Base-by-base conservation (phyloP, 2,329 filamentous ascomycete genomes). In the Botrytis byssoidea region DNA sequence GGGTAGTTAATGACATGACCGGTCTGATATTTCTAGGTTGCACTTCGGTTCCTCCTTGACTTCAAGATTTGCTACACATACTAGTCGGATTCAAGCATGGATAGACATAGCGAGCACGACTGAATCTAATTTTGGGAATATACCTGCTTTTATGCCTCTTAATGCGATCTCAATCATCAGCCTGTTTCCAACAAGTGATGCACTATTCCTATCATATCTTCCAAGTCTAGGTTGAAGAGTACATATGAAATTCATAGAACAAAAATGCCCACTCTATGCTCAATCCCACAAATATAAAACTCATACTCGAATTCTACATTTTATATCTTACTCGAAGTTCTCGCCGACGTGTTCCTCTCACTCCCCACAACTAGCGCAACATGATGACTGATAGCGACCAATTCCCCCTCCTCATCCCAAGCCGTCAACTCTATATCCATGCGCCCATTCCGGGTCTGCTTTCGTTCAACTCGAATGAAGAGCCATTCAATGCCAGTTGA, bases 351-450 rank as follows among this genome's bases (percentile, higher is more conserved):
- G 82, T 94, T 94, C 77, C 91, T 88, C 78, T 86, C 86, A n/a
- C 88, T 85, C 74, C 85, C 85, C 64, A 94, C 78, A 44, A 91
- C 87, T 79, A 94, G 83, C 32, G 86, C 87, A 74, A 93, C 87
- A 81, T 94, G 92, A 77, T 90, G 87, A 79, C 89, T 91, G 75
- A 93, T 79, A 2, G 90, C 91, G 42, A 94, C 86, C 57, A 94
- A 78, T 64, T 93, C 89, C 0, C 89, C 90, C 2, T 82, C 79
- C 51, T 86, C 86, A 82, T 95, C 91, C 80, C 90, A 81, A 3
- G 95, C 83, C 42, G 90, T 83, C 35, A 95, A 85, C 76, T 95
- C 92, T 64, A 94, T 79, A 83, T 97, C 93, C 80, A 93, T 90
- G 74, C 91, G 85, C 1, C 93, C 93, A 76, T 93, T 90, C 76